These are phyloP conservation scores for Microbotryum scabiosae DNA, from an alignment of 1,284 basidiomycete genomes.

Conservation along the genomic window DNA sequence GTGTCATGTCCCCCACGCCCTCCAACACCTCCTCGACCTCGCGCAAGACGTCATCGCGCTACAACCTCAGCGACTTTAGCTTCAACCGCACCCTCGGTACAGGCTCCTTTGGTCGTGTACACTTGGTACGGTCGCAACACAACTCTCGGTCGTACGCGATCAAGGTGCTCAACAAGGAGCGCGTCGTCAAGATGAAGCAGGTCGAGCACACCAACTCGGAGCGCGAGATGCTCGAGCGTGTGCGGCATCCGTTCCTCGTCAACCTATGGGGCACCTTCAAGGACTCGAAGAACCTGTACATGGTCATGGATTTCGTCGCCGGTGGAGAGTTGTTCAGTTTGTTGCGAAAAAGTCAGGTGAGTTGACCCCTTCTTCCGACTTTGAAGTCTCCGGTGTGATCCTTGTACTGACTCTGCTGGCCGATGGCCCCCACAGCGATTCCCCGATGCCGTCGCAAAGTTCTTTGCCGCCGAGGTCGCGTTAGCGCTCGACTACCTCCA, in stretches of 20 bases:
- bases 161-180: conserved; percentile 89
- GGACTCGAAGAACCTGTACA: conserved; percentile 86
- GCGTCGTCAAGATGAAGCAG: conserved; percentile 92
- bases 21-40: conserved; percentile 32
- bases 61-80: conserved; percentile 46
- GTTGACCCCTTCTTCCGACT: conserved; percentile 34
- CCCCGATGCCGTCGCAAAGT: conserved; percentile 96
- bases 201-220: conserved; percentile 97
- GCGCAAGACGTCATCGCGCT: conserved; percentile 46
- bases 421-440: conserved; percentile 59
- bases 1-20: conserved; percentile 28
- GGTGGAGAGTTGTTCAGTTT: conserved; percentile 94
- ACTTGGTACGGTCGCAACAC: conserved; percentile 83
- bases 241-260: conserved; percentile 92
- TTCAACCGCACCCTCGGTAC: conserved; percentile 63
- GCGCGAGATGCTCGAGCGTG: conserved; percentile 75
- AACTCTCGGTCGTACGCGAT: conserved; percentile 89
- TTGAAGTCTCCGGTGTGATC: no score
- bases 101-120: conserved; percentile 89
- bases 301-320: conserved; percentile 99
- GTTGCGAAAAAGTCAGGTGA: conserved; percentile 74
- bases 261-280: conserved; percentile 98
- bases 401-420: not conserved
- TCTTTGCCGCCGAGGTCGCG: conserved; percentile 96
- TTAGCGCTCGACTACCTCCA: conserved; percentile 91